Evolutionary conservation across 75 land plant genomes (phyloP).

Genomic region (Sequoiadendron giganteum): DNA sequence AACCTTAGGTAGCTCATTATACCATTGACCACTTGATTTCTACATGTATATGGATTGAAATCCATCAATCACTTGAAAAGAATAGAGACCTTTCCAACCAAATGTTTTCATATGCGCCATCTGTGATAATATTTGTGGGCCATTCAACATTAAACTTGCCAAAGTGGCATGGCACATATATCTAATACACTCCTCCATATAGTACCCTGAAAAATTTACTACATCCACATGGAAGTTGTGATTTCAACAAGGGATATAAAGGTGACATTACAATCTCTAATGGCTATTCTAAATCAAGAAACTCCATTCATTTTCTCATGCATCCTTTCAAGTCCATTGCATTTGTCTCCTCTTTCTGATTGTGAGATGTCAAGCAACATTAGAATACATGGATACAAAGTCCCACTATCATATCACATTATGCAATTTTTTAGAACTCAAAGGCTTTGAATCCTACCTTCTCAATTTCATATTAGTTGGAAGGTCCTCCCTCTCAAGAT

Average conservation of each 20-base stretch:
- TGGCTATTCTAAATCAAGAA: conserved; percentile 85
- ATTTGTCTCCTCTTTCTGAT: conserved; percentile 92
- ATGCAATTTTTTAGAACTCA: neutral
- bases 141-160: conserved; percentile 19
- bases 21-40: conserved; percentile 9
- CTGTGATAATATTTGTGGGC: conserved; percentile 54
- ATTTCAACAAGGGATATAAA: neutral
- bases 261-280: neutral
- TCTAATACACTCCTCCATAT: neutral
- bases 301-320: conserved; percentile 98
- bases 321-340: conserved; percentile 91
- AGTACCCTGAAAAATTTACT: conserved; percentile 1
- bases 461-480: conserved; percentile 92
- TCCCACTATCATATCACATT: neutral
- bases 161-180: conserved; percentile 10
- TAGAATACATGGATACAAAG: neutral
- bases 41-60: conserved; percentile 4
- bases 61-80: conserved; percentile 4
- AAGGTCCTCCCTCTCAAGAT: conserved; percentile 81
- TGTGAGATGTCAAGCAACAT: conserved; percentile 24
- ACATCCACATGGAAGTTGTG: conserved; percentile 7
- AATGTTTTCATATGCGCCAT: conserved; percentile 7
- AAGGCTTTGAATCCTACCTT: conserved; percentile 41
- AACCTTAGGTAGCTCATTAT: neutral
- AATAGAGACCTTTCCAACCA: neutral